These are phyloP conservation scores for Penium margaritaceum DNA, from an alignment of 139 green algal species.

Conservation along the genomic window DNA sequence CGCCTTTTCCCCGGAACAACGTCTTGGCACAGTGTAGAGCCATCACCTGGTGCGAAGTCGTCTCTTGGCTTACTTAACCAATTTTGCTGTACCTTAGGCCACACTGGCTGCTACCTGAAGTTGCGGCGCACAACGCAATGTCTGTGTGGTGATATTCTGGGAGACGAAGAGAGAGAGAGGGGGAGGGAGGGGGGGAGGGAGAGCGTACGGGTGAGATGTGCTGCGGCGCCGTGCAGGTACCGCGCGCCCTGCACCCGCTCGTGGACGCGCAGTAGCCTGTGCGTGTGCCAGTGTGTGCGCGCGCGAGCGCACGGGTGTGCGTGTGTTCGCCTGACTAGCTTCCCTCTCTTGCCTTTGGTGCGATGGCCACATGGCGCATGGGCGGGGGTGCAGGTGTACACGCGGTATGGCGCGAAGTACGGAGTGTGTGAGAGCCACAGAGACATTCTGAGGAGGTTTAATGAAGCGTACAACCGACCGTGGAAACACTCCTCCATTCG, in stretches of 20 bases:
- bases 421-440: constrained; percentile 47
- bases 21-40: no score
- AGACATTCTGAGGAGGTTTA: constrained; percentile 58
- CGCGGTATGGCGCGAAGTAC: constrained; percentile 50
- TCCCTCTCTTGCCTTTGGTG: no score
- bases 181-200: no score
- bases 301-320: neutral
- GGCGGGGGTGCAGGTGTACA: constrained; percentile 19
- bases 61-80: no score
- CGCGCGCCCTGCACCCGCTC: no score
- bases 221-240: neutral
- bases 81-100: no score
- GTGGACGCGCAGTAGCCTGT: neutral
- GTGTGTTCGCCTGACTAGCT: neutral
- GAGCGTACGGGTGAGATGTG: neutral
- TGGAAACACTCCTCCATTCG: constrained; percentile 48
- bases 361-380: no score
- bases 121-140: no score
- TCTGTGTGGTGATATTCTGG: no score
- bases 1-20: no score
- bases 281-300: neutral
- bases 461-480: constrained; percentile 64
- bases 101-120: no score
- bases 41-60: no score
- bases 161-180: neutral